These are phyloP conservation scores for Lantana camara DNA, from an alignment of 257 asterid genomes.

Conservation along the genomic window DNA sequence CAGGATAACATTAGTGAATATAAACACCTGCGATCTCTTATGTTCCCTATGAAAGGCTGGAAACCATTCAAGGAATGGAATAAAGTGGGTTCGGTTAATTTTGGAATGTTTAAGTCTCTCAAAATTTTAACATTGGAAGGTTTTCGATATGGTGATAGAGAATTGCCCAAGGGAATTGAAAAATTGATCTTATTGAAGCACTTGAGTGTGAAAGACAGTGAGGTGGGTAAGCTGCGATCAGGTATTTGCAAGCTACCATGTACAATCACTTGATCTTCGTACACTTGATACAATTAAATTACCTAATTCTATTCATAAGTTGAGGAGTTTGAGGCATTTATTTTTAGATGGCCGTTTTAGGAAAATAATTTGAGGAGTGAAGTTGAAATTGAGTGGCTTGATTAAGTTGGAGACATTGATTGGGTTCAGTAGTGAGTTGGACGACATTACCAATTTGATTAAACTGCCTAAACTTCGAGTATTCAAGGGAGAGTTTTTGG, in stretches of 20 bases:
- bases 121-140: not conserved
- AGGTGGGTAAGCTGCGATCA: not conserved
- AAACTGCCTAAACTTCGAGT: not conserved
- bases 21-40: too few relatives aligned
- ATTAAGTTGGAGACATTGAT: not conserved
- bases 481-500: not conserved
- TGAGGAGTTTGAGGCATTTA: not conserved
- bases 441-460: not conserved
- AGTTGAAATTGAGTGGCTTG: not conserved
- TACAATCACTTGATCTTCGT: too few relatives aligned
- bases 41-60: too few relatives aligned
- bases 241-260: not conserved
- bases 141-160: not conserved
- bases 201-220: not conserved
- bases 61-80: not conserved
- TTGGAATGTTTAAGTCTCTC: not conserved
- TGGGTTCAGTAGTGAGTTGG: not conserved
- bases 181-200: not conserved
- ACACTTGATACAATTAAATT: not conserved
- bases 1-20: too few relatives aligned
- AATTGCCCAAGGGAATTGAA: not conserved
- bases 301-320: not conserved
- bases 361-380: not conserved
- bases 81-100: not conserved
- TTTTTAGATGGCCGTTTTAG: not conserved